Evolutionary conservation across 192 early-diverging fungal species (phyloP), one percentile per base, ranked within the genome.

Genomic region (Coemansia sp.): DNA sequence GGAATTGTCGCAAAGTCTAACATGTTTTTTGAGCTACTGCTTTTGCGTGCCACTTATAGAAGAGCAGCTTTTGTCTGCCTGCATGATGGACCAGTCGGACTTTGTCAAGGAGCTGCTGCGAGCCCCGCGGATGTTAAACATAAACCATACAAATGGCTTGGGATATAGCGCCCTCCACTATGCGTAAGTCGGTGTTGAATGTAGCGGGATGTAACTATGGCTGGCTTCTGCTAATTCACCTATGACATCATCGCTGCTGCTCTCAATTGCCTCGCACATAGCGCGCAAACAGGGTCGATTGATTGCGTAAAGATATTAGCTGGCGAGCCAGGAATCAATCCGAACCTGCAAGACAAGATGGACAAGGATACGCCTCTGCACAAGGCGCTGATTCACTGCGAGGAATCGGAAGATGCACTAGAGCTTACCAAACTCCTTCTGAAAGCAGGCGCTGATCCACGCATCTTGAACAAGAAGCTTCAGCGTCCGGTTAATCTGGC

Each of bases 161-260:
- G 91, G 91, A 16, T 86, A 86, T 36, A 84, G 88, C 5, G 85
- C 88, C 2, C 83, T 89, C 33, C 91, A 92, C 66, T 88, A 90
- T 58, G 86, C 86, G 71, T 79, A 78, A 69, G 76, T 69, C n/a
- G 16, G 18, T 7, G 10, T 20, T 24, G 45, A 24, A 20, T 24
- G 45, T 10, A 24, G 48, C 24, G 48, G 48, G 48, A 50, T 21
- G 23, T 13, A 26, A 50, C 8, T 38, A 26, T 33, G 26, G 34
- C 33, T 20, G 6, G 26, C 21, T 9, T 39, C 5, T 23, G 39
- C 28, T 86, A 80, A 48, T 53, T 73, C 11, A 16, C 65, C 6
- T 42, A 73, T 60, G 57, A 11, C 65, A 37, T 40, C 43, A n/a
- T 53, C 48, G 7, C 24, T 18, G 9, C 24, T 61, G 38, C 33